phyloP scores from a whole-genome alignment of 371 early-diverging fungal species.

The Rhizopus arrhizus region DNA sequence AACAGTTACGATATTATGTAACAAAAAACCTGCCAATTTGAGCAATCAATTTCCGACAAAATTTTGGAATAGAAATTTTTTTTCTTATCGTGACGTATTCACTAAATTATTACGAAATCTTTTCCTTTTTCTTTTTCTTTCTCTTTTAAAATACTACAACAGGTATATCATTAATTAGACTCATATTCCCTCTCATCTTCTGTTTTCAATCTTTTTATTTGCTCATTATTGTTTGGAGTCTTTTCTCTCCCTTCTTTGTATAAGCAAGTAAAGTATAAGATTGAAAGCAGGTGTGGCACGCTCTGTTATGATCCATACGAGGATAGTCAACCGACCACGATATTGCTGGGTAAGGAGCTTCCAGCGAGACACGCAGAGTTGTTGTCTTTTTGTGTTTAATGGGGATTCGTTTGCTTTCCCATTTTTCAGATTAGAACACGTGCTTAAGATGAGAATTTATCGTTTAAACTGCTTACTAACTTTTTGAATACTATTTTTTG shows the following conservation, averaged over 20 bases:
- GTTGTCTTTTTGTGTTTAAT: background rate
- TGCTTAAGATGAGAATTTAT: slow-evolving; percentile 1
- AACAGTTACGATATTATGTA: no score
- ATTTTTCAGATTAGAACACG: slow-evolving; percentile 1
- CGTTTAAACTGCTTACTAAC: background rate
- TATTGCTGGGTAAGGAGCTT: slow-evolving; percentile 5
- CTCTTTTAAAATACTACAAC: no score
- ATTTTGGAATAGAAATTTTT: no score
- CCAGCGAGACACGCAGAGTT: slow-evolving; percentile 5
- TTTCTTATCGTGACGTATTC: no score
- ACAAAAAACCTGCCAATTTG: no score
- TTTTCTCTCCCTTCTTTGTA: background rate
- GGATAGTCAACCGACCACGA: slow-evolving; percentile 3
- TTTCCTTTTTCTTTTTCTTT: no score
- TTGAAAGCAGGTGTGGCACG: slow-evolving; percentile 4
- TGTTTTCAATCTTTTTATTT: slow-evolving; percentile 2
- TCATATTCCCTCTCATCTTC: no score
- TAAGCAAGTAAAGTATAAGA: background rate
- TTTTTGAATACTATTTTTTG: background rate
- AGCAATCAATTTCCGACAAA: no score
- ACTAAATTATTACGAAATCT: no score
- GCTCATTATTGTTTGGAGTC: background rate
- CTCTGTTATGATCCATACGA: slow-evolving; percentile 4
- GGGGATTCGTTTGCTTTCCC: background rate
- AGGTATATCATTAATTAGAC: no score